phyloP scores from a whole-genome alignment of 495 filamentous ascomycete genomes.

The Xylaria telfairii region DNA sequence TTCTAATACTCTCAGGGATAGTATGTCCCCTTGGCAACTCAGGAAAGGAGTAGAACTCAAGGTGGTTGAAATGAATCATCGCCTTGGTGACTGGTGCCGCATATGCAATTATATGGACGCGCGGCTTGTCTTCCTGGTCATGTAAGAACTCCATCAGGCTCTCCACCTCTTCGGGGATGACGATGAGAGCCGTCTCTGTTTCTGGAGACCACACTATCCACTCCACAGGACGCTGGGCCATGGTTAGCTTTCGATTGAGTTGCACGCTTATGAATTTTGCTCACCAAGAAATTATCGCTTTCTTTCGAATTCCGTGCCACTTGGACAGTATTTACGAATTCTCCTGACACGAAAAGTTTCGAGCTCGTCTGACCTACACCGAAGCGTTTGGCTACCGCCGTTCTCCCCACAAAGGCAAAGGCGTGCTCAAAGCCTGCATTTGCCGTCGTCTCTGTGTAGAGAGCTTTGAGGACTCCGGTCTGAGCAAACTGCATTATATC shows the following conservation, averaged over 20 bases:
- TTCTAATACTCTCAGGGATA: conserved; percentile 51
- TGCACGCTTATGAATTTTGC: conserved; percentile 1
- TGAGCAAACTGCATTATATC: conserved; percentile 33
- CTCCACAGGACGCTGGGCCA: conserved; percentile 44
- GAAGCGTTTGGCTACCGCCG: conserved; percentile 36
- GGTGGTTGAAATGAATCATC: conserved; percentile 60
- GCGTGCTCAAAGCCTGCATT: conserved; percentile 33
- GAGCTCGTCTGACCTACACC: conserved; percentile 32
- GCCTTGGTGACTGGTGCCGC: conserved; percentile 57
- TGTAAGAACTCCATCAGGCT: conserved; percentile 50
- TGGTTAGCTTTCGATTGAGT: conserved; percentile 25
- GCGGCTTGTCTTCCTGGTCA: background rate
- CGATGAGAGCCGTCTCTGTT: conserved; percentile 50
- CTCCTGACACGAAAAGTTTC: conserved; percentile 42
- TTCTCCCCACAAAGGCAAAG: conserved; percentile 36
- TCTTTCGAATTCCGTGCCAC: conserved; percentile 18
- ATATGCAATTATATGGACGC: conserved; percentile 55
- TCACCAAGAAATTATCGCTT: conserved; percentile 41
- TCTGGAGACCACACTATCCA: conserved; percentile 46
- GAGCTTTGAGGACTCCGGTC: conserved; percentile 32
- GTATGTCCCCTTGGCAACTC: conserved; percentile 42
- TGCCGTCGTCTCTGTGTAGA: background rate
- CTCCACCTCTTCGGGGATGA: conserved; percentile 65
- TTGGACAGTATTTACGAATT: conserved; percentile 41
- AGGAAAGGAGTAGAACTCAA: conserved; percentile 57